Conservation (phyloP, 352 stramenopile genomes). For the Salisapilia sapeloensis region DNA sequence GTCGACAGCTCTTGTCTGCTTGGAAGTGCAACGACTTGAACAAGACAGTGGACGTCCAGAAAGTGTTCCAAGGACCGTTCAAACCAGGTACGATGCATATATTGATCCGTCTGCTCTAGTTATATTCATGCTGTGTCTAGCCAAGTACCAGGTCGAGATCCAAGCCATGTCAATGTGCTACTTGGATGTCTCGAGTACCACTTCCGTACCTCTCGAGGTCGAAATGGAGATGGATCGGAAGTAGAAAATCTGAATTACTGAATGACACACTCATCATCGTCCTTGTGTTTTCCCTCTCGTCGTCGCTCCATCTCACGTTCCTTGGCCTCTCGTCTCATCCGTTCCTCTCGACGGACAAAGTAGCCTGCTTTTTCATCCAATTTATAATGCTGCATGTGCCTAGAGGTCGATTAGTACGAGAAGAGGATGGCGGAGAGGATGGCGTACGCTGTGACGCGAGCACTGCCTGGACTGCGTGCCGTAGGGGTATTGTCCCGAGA, state of each 20-base stretch:
- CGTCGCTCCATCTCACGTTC: slow-evolving; percentile 9
- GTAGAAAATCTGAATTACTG: slow-evolving; percentile 5
- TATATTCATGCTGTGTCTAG: slow-evolving; percentile 3
- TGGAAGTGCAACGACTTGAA: slow-evolving; percentile 26
- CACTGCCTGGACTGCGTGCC: no score
- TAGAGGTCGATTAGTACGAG: slow-evolving; percentile 6
- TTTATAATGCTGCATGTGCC: slow-evolving; percentile 58
- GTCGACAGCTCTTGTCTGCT: slow-evolving; percentile 33
- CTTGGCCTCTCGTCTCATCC: slow-evolving; percentile 25
- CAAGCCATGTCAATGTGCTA: slow-evolving; percentile 46
- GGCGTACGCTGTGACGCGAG: no score
- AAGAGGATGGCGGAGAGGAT: no score
- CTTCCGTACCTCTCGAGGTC: slow-evolving; percentile 17
- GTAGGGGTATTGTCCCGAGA: no score
- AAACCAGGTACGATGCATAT: slow-evolving; percentile 15
- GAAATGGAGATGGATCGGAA: slow-evolving; percentile 7
- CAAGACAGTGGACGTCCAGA: slow-evolving; percentile 9
- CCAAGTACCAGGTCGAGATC: slow-evolving; percentile 64
- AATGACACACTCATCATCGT: slow-evolving; percentile 12
- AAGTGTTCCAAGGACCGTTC: slow-evolving; percentile 41
- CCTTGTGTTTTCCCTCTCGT: slow-evolving; percentile 1
- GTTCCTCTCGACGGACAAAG: slow-evolving; percentile 50
- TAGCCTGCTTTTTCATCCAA: slow-evolving; percentile 41
- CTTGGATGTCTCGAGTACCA: slow-evolving; percentile 30
- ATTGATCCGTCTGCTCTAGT: background rate